These are phyloP conservation scores for Rubus parviflorus DNA, from an alignment of 306 rosid genomes.

Conservation along the genomic window DNA sequence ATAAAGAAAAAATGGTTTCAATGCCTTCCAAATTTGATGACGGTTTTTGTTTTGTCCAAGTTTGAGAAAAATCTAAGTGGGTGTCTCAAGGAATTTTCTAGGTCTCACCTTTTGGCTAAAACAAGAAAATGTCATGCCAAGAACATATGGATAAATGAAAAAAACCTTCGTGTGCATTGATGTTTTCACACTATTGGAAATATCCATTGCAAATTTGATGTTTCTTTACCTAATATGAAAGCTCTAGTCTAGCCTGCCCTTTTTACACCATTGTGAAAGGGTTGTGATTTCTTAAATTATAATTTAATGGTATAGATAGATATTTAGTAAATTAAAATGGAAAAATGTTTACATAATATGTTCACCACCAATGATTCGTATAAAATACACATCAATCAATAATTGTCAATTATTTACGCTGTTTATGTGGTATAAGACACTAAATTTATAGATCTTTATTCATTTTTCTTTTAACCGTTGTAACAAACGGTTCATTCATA, in stretches of 20 bases:
- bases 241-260: background rate
- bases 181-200: background rate
- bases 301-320: background rate
- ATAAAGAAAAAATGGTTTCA: background rate
- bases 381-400: no score
- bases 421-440: background rate
- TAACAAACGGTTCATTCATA: background rate
- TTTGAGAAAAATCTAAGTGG: background rate
- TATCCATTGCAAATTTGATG: background rate
- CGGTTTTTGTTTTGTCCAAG: background rate
- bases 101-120: conserved; percentile 1
- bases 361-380: no score
- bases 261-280: background rate
- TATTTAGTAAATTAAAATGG: no score
- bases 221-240: background rate
- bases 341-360: no score
- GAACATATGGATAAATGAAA: background rate
- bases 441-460: background rate
- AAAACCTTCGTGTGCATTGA: background rate
- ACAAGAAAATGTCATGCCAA: background rate
- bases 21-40: conserved; percentile 7
- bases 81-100: background rate
- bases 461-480: background rate
- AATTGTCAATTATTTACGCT: background rate
- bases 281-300: background rate